These are phyloP conservation scores for Fusarium keratoplasticum DNA, from an alignment of 2,329 filamentous ascomycete genomes.

Conservation along the genomic window DNA sequence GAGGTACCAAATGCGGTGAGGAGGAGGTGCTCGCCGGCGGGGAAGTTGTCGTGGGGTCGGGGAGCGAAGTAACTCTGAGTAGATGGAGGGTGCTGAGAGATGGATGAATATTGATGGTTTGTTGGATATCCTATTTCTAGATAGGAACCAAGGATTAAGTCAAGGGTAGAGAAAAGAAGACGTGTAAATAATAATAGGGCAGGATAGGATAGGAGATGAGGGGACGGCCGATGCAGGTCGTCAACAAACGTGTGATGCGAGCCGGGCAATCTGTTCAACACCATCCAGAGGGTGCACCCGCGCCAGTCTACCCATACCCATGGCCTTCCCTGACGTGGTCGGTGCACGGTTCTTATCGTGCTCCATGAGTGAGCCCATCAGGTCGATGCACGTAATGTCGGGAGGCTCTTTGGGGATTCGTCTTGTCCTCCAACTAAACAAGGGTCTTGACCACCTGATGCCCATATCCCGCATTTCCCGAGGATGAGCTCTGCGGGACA, in stretches of 20 bases:
- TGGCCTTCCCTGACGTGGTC: constrained; percentile 46
- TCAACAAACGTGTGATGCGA: constrained; percentile 46
- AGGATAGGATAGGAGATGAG: constrained; percentile 29
- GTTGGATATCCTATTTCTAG: constrained; percentile 9
- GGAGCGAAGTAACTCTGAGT: background rate
- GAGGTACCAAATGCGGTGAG: constrained; percentile 34
- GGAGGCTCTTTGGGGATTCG: constrained; percentile 33
- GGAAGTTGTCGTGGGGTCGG: constrained; percentile 19
- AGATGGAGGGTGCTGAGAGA: constrained; percentile 14
- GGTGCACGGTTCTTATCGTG: constrained; percentile 44
- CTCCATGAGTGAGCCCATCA: constrained; percentile 44
- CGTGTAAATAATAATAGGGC: constrained; percentile 35
- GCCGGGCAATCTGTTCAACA: constrained; percentile 45
- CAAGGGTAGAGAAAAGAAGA: constrained; percentile 22
- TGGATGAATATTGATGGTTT: constrained; percentile 7
- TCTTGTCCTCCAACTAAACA: constrained; percentile 34
- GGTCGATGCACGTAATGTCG: constrained; percentile 43
- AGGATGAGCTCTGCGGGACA: constrained; percentile 22
- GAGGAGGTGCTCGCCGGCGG: constrained; percentile 9
- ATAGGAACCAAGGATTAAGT: constrained; percentile 22
- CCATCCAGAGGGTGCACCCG: constrained; percentile 43
- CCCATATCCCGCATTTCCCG: constrained; percentile 36
- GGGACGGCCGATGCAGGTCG: constrained; percentile 37
- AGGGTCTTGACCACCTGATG: constrained; percentile 42
- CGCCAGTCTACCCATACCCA: constrained; percentile 44